Evolutionary conservation across 2,329 filamentous ascomycete genomes (phyloP).

Genomic region (Phaeophleospora eucalypticola): DNA sequence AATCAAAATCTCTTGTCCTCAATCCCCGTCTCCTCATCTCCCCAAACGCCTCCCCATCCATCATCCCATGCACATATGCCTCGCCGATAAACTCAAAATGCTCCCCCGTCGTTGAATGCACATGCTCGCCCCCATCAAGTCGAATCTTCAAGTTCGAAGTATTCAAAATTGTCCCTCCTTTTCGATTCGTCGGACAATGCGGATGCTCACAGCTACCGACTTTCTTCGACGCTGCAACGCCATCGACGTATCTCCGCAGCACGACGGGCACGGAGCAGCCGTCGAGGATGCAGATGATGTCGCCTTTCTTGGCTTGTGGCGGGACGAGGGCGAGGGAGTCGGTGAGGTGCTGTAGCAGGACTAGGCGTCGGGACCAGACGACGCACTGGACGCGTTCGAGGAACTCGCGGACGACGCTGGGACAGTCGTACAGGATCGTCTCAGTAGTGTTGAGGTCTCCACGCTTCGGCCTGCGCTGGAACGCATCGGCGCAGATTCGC

Average conservation of each 20-base stretch:
- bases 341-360: slow-evolving; percentile 4
- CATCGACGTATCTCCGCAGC: slow-evolving; percentile 1
- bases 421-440: slow-evolving; percentile 9
- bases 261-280: slow-evolving; percentile 22
- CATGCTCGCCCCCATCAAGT: neutral
- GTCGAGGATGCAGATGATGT: slow-evolving; percentile 19
- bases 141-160: neutral
- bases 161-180: neutral
- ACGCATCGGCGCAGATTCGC: slow-evolving; percentile 1
- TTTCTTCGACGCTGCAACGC: neutral
- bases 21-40: neutral
- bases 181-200: neutral
- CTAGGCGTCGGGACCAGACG: slow-evolving; percentile 13
- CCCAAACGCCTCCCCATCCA: slow-evolving; percentile 2
- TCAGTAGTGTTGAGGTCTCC: slow-evolving; percentile 25
- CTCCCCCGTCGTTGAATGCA: neutral
- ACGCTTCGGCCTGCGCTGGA: slow-evolving; percentile 28
- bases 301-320: slow-evolving; percentile 11
- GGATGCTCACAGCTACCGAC: neutral
- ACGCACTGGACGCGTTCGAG: slow-evolving; percentile 13
- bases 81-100: slow-evolving; percentile 5
- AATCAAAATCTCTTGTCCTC: neutral
- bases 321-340: slow-evolving; percentile 11
- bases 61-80: slow-evolving; percentile 6
- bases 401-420: slow-evolving; percentile 9